Conservation (phyloP, 345 rosid genomes). For the Stellera chamaejasme region DNA sequence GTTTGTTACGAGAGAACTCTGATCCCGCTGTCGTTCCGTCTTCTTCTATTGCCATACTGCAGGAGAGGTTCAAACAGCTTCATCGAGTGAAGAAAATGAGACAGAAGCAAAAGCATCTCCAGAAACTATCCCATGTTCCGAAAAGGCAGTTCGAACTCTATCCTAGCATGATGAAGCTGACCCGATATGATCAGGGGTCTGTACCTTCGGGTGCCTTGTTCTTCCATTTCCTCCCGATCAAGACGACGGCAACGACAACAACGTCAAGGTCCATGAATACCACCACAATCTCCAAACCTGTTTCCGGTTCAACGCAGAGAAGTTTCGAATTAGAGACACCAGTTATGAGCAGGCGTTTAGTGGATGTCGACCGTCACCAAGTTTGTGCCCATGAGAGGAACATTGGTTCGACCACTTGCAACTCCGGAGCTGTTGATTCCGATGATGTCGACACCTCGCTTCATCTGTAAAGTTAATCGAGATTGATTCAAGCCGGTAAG, state of each 20-base stretch:
- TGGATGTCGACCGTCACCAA: no score
- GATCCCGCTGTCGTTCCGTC: slow-evolving; percentile 34
- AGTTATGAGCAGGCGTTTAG: background rate
- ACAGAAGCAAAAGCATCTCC: slow-evolving; percentile 45
- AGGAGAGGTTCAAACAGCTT: slow-evolving; percentile 64
- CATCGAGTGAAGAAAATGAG: slow-evolving; percentile 57
- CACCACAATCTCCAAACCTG: slow-evolving; percentile 9
- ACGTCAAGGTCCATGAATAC: slow-evolving; percentile 15
- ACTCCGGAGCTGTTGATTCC: slow-evolving; percentile 13
- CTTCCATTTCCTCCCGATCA: slow-evolving; percentile 36
- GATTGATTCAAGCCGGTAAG: no score
- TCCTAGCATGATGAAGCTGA: slow-evolving; percentile 15
- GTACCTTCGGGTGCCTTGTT: slow-evolving; percentile 10
- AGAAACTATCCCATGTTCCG: slow-evolving; percentile 2
- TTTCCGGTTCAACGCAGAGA: slow-evolving; percentile 10
- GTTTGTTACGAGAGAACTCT: slow-evolving; percentile 20
- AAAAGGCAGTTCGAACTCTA: no score
- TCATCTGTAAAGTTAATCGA: slow-evolving; percentile 36
- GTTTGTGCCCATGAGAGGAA: background rate
- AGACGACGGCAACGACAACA: slow-evolving; percentile 15
- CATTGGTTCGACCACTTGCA: slow-evolving; percentile 2
- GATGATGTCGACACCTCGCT: slow-evolving; percentile 68
- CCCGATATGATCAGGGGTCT: slow-evolving; percentile 10
- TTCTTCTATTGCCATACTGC: slow-evolving; percentile 64
- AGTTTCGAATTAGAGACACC: slow-evolving; percentile 10